Conservation (phyloP, 495 filamentous ascomycete species). For the Penicillium maclennaniae region DNA sequence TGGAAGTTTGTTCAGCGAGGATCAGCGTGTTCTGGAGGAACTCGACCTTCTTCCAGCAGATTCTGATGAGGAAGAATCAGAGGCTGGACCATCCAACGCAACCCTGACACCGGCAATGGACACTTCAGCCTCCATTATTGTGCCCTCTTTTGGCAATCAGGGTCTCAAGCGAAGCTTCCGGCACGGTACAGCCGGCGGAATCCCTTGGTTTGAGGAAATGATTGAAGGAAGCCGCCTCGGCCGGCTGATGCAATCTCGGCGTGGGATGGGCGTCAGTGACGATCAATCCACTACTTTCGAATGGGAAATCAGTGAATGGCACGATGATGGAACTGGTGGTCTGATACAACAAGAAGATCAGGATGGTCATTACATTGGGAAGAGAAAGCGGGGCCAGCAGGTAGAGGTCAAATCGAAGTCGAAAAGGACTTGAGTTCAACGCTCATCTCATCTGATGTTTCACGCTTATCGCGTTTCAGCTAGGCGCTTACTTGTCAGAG, state of each 20-base stretch:
- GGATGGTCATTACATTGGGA: constrained; percentile 20
- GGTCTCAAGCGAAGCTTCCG: constrained; percentile 25
- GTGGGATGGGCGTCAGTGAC: constrained; percentile 47
- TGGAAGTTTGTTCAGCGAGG: constrained; percentile 61
- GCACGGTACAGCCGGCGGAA: constrained; percentile 42
- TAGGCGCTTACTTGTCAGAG: not conserved
- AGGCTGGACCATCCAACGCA: constrained; percentile 12
- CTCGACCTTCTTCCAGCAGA: constrained; percentile 58
- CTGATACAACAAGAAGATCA: constrained; percentile 17
- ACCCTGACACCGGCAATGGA: constrained; percentile 3
- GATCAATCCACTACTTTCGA: constrained; percentile 63
- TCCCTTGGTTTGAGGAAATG: constrained; percentile 83
- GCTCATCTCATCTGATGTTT: not conserved
- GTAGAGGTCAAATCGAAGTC: constrained; percentile 9
- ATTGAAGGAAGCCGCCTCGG: constrained; percentile 70
- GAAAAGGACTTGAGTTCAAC: constrained; percentile 7
- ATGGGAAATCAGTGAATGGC: constrained; percentile 83
- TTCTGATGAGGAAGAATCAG: constrained; percentile 31
- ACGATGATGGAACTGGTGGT: constrained; percentile 49
- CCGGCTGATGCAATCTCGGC: constrained; percentile 56
- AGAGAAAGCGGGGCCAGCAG: constrained; percentile 33
- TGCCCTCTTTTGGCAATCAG: constrained; percentile 18
- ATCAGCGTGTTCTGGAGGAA: constrained; percentile 65
- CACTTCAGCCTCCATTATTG: constrained; percentile 18
- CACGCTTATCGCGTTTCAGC: not conserved